These are phyloP conservation scores for Arthrobotrys conoides DNA, from an alignment of 2,329 filamentous ascomycete species.

Conservation along the genomic window DNA sequence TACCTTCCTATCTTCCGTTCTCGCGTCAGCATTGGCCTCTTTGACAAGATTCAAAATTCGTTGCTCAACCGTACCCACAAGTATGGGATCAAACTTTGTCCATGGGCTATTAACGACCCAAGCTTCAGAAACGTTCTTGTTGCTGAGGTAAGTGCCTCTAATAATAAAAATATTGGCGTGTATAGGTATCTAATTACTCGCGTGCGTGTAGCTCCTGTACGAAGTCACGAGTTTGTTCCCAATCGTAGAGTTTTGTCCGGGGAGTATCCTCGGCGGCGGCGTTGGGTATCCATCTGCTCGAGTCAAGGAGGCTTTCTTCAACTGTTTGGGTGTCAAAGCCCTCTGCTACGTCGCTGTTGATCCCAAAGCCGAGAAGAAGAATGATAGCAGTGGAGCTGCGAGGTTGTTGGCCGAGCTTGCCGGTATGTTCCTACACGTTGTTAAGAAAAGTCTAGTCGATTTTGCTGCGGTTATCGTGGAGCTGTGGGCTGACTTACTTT, in stretches of 20 bases:
- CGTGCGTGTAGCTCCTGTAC: constrained; percentile 3
- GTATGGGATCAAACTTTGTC: constrained; percentile 6
- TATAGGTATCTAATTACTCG: not conserved
- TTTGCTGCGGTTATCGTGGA: too few relatives aligned
- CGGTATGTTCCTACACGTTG: not conserved
- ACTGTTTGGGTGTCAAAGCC: not conserved
- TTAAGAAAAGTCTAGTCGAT: not conserved
- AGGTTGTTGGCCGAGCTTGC: constrained; percentile 5
- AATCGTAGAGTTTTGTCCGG: constrained; percentile 1
- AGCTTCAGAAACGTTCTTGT: not conserved
- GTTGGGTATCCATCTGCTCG: not conserved
- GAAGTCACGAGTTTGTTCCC: constrained; percentile 13
- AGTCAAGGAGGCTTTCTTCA: constrained; percentile 5
- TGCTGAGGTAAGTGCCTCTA: not conserved
- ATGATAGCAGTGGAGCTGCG: not conserved
- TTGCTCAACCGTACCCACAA: not conserved
- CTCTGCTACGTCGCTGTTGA: constrained; percentile 12
- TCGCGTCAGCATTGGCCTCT: not conserved
- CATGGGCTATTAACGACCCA: not conserved
- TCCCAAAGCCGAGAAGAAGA: constrained; percentile 6
- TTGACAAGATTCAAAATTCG: not conserved
- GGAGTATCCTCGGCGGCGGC: not conserved
- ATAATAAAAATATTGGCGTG: not conserved
- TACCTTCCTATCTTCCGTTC: constrained; percentile 1
- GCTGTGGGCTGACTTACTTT: too few relatives aligned